Percentiles rank a stretch among this genome's conserved stretches.
Evolutionary conservation across 768 basidiomycete species (phyloP).

Genomic region (Psilocybe cubensis): DNA sequence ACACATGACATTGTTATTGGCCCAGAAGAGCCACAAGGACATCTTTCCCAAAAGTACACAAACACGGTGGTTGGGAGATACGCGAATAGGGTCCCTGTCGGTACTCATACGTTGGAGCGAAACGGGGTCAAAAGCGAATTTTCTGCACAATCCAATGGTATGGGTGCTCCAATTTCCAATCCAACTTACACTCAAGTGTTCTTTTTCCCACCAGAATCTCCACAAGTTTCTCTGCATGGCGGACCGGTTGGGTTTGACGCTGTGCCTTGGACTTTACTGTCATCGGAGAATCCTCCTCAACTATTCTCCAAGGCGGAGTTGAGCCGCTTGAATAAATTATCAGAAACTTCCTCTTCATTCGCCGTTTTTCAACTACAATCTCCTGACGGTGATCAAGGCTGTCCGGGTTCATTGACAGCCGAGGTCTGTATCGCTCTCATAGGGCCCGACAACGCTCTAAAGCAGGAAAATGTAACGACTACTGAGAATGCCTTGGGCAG

Average conservation of each 20-base stretch:
- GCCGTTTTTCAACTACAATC: slow-evolving; percentile 63
- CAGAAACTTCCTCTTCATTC: slow-evolving; percentile 35
- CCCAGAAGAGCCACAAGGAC: slow-evolving; percentile 64
- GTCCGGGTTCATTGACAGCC: slow-evolving; percentile 59
- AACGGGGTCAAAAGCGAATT: slow-evolving; percentile 54
- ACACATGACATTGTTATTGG: slow-evolving; percentile 80
- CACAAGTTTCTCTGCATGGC: slow-evolving; percentile 71
- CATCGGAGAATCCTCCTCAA: slow-evolving; percentile 37
- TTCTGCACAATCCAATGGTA: slow-evolving; percentile 46
- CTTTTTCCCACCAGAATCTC: slow-evolving; percentile 39
- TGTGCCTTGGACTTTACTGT: slow-evolving; percentile 53
- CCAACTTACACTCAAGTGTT: neutral
- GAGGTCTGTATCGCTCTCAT: slow-evolving; percentile 60
- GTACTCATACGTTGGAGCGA: slow-evolving; percentile 53
- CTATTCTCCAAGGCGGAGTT: slow-evolving; percentile 65
- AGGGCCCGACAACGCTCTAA: slow-evolving; percentile 29
- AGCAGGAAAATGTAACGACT: slow-evolving; percentile 20
- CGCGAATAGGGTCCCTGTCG: slow-evolving; percentile 72
- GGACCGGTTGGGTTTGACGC: slow-evolving; percentile 70
- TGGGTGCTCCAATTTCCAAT: slow-evolving; percentile 1
- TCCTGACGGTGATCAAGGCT: slow-evolving; percentile 73
- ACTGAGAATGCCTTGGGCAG: slow-evolving; percentile 62
- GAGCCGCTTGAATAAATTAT: slow-evolving; percentile 38
- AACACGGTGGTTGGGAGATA: slow-evolving; percentile 78
- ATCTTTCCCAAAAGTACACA: slow-evolving; percentile 65